These are phyloP conservation scores for Harrya chromipes DNA, from an alignment of 768 basidiomycete species.

Conservation along the genomic window DNA sequence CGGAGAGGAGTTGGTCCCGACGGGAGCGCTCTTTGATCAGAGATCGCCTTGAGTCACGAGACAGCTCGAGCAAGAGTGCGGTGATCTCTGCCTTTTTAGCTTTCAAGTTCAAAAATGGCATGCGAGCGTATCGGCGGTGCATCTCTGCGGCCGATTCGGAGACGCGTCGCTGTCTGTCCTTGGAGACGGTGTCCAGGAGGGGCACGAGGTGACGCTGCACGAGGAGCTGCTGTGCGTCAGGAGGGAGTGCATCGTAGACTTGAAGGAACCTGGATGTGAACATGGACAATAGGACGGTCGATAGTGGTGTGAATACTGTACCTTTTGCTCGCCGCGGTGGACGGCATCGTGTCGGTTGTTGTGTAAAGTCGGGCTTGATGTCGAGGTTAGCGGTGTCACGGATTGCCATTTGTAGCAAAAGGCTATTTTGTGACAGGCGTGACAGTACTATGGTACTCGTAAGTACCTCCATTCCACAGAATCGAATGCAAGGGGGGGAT, in stretches of 20 bases:
- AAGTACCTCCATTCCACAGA: too few relatives aligned
- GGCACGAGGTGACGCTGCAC: slow-evolving; percentile 49
- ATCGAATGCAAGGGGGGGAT: too few relatives aligned
- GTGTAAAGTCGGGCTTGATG: too few relatives aligned
- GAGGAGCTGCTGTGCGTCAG: slow-evolving; percentile 47
- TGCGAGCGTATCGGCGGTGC: slow-evolving; percentile 35
- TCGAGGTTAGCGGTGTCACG: too few relatives aligned
- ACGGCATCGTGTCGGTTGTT: slow-evolving; percentile 8
- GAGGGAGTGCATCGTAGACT: slow-evolving; percentile 50
- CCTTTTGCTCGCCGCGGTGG: slow-evolving; percentile 18
- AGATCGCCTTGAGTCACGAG: slow-evolving; percentile 50
- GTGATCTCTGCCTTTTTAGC: slow-evolving; percentile 56
- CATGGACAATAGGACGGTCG: neutral
- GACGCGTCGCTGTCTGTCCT: slow-evolving; percentile 38
- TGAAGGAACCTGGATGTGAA: slow-evolving; percentile 38
- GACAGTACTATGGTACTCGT: too few relatives aligned
- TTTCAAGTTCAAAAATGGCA: slow-evolving; percentile 51
- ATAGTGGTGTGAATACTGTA: neutral
- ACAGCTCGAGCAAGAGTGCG: slow-evolving; percentile 49
- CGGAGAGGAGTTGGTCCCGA: slow-evolving; percentile 51
- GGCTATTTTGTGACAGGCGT: too few relatives aligned
- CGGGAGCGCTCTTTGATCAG: slow-evolving; percentile 52
- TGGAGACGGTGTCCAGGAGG: slow-evolving; percentile 44
- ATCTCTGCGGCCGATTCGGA: slow-evolving; percentile 40
- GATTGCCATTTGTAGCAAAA: too few relatives aligned